phyloP scores from a whole-genome alignment of 345 rosid genomes.

The Citrus reticulata region DNA sequence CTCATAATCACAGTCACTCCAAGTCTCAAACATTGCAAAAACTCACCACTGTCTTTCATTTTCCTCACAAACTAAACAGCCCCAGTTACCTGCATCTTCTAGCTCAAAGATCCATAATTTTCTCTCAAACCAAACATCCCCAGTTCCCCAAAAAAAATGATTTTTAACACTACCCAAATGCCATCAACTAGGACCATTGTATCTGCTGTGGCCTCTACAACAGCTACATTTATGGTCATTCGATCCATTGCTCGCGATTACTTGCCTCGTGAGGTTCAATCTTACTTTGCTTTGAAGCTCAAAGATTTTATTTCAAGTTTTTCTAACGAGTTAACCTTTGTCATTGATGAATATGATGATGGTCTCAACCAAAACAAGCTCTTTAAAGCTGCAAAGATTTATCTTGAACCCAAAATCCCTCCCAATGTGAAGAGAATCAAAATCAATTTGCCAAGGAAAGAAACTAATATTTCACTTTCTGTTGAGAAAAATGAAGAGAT shows the following conservation, averaged over 20 bases:
- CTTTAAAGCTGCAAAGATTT: slow-evolving; percentile 24
- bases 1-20: too few species aligned
- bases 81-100: too few species aligned
- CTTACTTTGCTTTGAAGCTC: neutral
- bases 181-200: neutral
- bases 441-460: neutral
- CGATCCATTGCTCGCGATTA: neutral
- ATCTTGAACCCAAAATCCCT: slow-evolving; percentile 28
- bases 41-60: too few species aligned
- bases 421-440: neutral
- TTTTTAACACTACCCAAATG: neutral
- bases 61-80: too few species aligned
- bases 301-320: neutral
- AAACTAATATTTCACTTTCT: slow-evolving; percentile 12
- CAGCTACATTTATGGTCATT: neutral
- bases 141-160: neutral
- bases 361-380: neutral
- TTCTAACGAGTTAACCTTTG: neutral
- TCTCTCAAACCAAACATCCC: neutral
- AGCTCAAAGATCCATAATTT: too few species aligned
- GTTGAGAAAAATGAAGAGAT: slow-evolving; percentile 23
- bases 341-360: neutral
- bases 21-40: too few species aligned
- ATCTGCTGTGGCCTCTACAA: neutral
- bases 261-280: neutral